phyloP scores from a whole-genome alignment of 2,329 filamentous ascomycete genomes.

The Fusarium zealandicum region DNA sequence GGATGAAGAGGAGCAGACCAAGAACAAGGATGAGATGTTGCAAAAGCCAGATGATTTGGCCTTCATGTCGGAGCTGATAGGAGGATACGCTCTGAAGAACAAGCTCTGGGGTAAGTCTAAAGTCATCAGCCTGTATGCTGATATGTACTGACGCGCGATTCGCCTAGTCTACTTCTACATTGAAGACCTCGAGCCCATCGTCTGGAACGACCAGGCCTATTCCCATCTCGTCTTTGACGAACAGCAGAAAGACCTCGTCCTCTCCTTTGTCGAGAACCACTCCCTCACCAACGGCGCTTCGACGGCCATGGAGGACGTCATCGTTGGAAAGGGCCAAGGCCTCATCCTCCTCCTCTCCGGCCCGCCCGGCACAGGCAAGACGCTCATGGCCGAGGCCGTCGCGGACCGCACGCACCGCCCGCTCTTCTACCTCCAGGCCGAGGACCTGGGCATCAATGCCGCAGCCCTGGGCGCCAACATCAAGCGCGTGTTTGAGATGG shows the following conservation, averaged over 20 bases:
- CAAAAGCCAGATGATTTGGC: slow-evolving; percentile 48
- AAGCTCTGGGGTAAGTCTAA: slow-evolving; percentile 52
- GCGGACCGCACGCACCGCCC: slow-evolving; percentile 53
- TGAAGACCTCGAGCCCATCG: slow-evolving; percentile 51
- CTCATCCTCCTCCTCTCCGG: slow-evolving; percentile 56
- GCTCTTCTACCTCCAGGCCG: slow-evolving; percentile 55
- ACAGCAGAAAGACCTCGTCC: slow-evolving; percentile 55
- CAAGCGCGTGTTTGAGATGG: slow-evolving; percentile 55
- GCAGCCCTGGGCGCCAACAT: slow-evolving; percentile 56
- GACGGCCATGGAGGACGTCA: slow-evolving; percentile 48
- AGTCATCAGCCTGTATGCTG: too few species aligned
- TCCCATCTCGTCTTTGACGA: slow-evolving; percentile 56
- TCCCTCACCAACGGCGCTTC: slow-evolving; percentile 25
- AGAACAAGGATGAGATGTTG: slow-evolving; percentile 52
- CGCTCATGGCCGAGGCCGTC: slow-evolving; percentile 53
- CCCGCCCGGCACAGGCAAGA: slow-evolving; percentile 57
- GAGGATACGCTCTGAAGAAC: slow-evolving; percentile 56
- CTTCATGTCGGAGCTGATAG: slow-evolving; percentile 51
- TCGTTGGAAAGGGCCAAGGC: slow-evolving; percentile 53
- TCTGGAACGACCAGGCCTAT: slow-evolving; percentile 56
- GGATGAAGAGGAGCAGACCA: slow-evolving; percentile 45
- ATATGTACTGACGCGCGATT: slow-evolving; percentile 5
- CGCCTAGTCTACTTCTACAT: slow-evolving; percentile 46
- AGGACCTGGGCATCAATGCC: slow-evolving; percentile 56
- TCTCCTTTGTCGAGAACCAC: slow-evolving; percentile 58